These are phyloP conservation scores for Yamadazyma ubonensis DNA, from an alignment of 805 yeast genomes.

Conservation along the genomic window DNA sequence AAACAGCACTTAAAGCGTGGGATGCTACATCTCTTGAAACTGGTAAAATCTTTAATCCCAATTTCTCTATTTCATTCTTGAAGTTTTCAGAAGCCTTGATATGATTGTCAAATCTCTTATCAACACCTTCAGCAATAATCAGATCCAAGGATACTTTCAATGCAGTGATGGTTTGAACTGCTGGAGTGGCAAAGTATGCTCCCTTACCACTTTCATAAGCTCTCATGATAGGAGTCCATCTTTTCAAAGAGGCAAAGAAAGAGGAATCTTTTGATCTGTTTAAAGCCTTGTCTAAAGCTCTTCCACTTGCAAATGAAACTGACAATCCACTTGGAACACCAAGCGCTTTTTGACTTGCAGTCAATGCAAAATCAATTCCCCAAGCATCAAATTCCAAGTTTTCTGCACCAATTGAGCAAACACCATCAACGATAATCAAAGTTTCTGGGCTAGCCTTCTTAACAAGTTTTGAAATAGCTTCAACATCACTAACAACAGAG, in stretches of 20 bases:
- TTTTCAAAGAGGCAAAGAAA: constrained; percentile 69
- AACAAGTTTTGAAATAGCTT: constrained; percentile 59
- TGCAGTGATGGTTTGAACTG: constrained; percentile 82
- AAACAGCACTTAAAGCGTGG: constrained; percentile 82
- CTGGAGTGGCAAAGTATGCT: constrained; percentile 96
- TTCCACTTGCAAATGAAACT: constrained; percentile 67
- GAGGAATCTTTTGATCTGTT: constrained; percentile 47
- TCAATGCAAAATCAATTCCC: constrained; percentile 84
- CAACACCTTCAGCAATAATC: constrained; percentile 56
- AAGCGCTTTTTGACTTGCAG: constrained; percentile 94
- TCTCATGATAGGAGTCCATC: constrained; percentile 87
- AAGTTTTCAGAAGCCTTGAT: constrained; percentile 59
- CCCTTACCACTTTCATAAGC: constrained; percentile 78
- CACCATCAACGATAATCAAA: constrained; percentile 86
- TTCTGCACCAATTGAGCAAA: constrained; percentile 92
- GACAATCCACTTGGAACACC: constrained; percentile 94
- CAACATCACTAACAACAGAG: constrained; percentile 79
- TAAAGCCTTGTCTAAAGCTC: constrained; percentile 67
- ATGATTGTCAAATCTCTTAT: constrained; percentile 63
- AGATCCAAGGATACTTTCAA: constrained; percentile 73
- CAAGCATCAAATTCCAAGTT: constrained; percentile 80
- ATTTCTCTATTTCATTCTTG: constrained; percentile 53
- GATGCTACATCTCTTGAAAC: constrained; percentile 62
- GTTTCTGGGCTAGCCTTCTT: constrained; percentile 72
- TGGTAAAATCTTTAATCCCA: constrained; percentile 74